Evolutionary conservation across 768 basidiomycete genomes (phyloP).

Genomic region (Favolaschia claudopus): DNA sequence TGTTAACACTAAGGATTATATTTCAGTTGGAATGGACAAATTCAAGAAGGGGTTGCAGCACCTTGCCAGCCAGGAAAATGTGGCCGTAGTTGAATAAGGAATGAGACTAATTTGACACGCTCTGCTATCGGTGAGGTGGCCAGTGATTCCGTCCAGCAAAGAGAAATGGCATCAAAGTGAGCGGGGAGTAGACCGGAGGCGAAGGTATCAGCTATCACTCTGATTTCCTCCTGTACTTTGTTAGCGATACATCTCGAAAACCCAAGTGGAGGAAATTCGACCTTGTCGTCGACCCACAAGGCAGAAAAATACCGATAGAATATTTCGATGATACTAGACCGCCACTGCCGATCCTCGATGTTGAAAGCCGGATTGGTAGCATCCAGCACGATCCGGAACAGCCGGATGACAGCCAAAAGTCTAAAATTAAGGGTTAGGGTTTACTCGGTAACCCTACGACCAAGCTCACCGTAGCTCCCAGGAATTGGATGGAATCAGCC

Average conservation of each 20-base stretch:
- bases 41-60: conserved; percentile 32
- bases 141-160: conserved; percentile 73
- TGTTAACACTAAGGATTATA: conserved; percentile 60
- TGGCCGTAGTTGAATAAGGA: conserved; percentile 72
- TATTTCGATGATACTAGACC: conserved; percentile 63
- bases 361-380: conserved; percentile 67
- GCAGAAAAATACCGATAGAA: conserved; percentile 68
- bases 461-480: conserved; percentile 61
- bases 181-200: conserved; percentile 67
- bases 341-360: conserved; percentile 74
- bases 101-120: conserved; percentile 63
- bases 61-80: conserved; percentile 76
- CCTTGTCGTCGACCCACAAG: conserved; percentile 71
- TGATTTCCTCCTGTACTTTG: conserved; percentile 67
- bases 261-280: conserved; percentile 33
- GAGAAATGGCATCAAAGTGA: conserved; percentile 69
- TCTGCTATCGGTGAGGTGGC: conserved; percentile 62
- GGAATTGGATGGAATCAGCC: conserved; percentile 42
- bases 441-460: background rate
- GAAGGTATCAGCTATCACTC: conserved; percentile 64
- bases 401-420: conserved; percentile 56
- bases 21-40: background rate
- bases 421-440: conserved; percentile 38
- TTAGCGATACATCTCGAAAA: background rate
- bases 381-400: conserved; percentile 74